A percentile compares a stretch with the other conserved stretches of the same genome.
Evolutionary conservation across 2,329 filamentous ascomycete genomes (phyloP).

Genomic region (Fusarium nygamai): DNA sequence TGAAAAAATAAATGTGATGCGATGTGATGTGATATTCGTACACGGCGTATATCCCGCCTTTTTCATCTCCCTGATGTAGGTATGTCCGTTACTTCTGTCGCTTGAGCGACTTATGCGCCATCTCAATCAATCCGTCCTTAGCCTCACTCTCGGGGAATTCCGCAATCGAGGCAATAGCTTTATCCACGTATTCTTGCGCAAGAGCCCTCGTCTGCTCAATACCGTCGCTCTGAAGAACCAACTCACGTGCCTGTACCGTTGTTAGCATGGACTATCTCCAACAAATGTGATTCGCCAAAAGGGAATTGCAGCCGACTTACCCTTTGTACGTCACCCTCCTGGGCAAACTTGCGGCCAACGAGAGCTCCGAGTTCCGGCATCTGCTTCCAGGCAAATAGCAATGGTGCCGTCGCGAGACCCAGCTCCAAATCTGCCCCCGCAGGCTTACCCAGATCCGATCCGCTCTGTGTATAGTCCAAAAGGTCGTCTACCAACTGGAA

Average conservation of each 20-base stretch:
- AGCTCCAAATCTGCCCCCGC: conserved; percentile 93
- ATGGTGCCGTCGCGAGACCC: conserved; percentile 89
- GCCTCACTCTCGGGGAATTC: conserved; percentile 93
- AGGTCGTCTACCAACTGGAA: conserved; percentile 99
- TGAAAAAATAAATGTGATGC: conserved; percentile 21
- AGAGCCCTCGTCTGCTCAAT: conserved; percentile 91
- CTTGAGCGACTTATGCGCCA: conserved; percentile 92
- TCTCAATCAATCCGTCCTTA: conserved; percentile 89
- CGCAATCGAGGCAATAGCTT: conserved; percentile 85
- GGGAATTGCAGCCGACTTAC: conserved; percentile 60
- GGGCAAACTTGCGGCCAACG: conserved; percentile 89
- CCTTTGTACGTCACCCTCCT: conserved; percentile 83
- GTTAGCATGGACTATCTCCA: conserved; percentile 36
- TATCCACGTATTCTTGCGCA: conserved; percentile 89
- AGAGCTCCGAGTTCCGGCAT: conserved; percentile 85
- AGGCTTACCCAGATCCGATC: conserved; percentile 89
- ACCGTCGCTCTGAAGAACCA: conserved; percentile 85
- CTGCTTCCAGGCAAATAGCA: conserved; percentile 95
- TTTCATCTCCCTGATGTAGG: background rate
- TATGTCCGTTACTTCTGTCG: conserved; percentile 76
- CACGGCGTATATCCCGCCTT: conserved; percentile 26
- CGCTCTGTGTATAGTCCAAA: conserved; percentile 93
- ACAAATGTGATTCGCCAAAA: conserved; percentile 27
- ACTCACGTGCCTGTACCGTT: conserved; percentile 76
- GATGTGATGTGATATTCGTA: conserved; percentile 35